phyloP scores from a whole-genome alignment of 192 early-diverging fungal species.

The Gaertneriomyces semiglobifer region DNA sequence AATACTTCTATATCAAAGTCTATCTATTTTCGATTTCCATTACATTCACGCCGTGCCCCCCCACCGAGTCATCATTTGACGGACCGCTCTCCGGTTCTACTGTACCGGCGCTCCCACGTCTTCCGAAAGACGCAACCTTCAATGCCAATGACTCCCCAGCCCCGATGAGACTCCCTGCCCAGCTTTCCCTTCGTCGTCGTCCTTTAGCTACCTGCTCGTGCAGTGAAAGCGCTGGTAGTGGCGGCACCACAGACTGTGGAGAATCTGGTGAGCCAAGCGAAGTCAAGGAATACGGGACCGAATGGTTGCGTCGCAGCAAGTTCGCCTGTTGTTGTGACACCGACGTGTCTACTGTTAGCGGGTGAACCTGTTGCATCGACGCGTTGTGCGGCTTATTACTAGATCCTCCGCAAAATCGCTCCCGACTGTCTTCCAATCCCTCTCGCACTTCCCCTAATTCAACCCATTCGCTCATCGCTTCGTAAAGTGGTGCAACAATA shows the following conservation, averaged over 20 bases:
- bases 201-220: neutral
- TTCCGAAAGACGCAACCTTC: slow-evolving; percentile 1
- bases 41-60: too few relatives aligned
- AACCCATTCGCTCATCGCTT: slow-evolving; percentile 43
- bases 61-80: too few relatives aligned
- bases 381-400: neutral
- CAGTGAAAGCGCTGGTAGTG: slow-evolving; percentile 5
- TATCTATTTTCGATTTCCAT: too few relatives aligned
- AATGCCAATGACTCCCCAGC: slow-evolving; percentile 12
- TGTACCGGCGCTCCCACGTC: neutral
- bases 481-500: slow-evolving; percentile 51
- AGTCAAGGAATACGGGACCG: slow-evolving; percentile 11
- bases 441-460: slow-evolving; percentile 34
- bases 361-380: neutral
- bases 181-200: slow-evolving; percentile 23
- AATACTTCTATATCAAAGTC: too few relatives aligned
- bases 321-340: neutral
- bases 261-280: neutral
- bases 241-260: slow-evolving; percentile 1
- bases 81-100: too few relatives aligned
- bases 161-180: slow-evolving; percentile 23
- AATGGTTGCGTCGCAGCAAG: slow-evolving; percentile 10
- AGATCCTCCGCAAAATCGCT: slow-evolving; percentile 19
- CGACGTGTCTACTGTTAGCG: neutral
- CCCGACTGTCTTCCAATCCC: slow-evolving; percentile 33